phyloP scores from a whole-genome alignment of 768 basidiomycete species.

The Leccinum obscurum region DNA sequence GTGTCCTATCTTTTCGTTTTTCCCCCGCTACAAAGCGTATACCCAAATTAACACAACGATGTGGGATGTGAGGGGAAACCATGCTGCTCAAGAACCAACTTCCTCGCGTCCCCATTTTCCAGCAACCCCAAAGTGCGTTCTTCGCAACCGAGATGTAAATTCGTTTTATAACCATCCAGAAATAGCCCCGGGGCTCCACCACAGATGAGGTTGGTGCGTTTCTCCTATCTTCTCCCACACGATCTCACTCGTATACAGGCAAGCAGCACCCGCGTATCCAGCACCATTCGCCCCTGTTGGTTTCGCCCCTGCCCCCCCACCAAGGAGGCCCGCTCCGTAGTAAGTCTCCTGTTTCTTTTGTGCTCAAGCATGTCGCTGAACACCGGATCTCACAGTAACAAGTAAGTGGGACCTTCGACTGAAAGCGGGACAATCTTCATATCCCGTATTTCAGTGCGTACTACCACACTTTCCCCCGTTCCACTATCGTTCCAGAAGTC shows the following conservation, averaged over 20 bases:
- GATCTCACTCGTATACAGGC: conserved; percentile 13
- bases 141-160: neutral
- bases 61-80: conserved; percentile 30
- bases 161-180: conserved; percentile 1
- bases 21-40: conserved; percentile 35
- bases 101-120: conserved; percentile 19
- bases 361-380: conserved; percentile 10
- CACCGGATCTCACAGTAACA: conserved; percentile 12
- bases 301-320: conserved; percentile 18
- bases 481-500: conserved; percentile 4
- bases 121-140: conserved; percentile 20
- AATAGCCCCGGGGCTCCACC: conserved; percentile 14
- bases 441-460: conserved; percentile 19
- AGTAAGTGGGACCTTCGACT: conserved; percentile 26
- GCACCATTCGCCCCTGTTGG: conserved; percentile 17
- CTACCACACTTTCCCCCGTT: conserved; percentile 32
- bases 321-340: conserved; percentile 22
- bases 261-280: conserved; percentile 14
- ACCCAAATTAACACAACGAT: conserved; percentile 31
- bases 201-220: conserved; percentile 15
- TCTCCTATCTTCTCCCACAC: neutral
- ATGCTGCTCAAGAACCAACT: conserved; percentile 12
- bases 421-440: conserved; percentile 14
- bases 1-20: conserved; percentile 31
- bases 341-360: conserved; percentile 7